Evolutionary conservation across 495 filamentous ascomycete species (phyloP).

Genomic region (Hypoxylon fuscum): DNA sequence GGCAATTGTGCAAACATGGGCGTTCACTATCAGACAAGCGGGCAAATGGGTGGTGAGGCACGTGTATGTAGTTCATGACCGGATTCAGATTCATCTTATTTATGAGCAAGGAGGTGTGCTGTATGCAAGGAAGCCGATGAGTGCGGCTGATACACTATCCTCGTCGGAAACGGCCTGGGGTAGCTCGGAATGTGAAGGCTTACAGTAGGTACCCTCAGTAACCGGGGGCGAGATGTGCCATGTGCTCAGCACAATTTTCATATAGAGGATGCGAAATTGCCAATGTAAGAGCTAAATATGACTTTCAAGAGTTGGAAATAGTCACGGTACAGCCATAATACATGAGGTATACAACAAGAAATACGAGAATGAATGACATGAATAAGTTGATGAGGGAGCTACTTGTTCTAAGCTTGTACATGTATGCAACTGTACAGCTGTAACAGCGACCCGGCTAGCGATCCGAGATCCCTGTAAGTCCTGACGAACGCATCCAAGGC

Average conservation of each 20-base stretch:
- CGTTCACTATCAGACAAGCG: too few species aligned
- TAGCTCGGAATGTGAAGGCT: slow-evolving; percentile 29
- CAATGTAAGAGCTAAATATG: neutral
- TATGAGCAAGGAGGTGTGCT: neutral
- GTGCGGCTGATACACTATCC: slow-evolving; percentile 25
- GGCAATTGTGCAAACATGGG: too few species aligned
- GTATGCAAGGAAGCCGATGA: neutral
- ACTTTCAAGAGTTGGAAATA: too few species aligned
- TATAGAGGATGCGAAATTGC: neutral
- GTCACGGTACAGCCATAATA: too few species aligned
- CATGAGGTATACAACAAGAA: too few species aligned
- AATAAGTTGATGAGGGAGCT: too few species aligned
- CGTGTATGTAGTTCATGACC: neutral
- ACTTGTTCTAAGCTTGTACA: too few species aligned
- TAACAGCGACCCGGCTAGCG: too few species aligned
- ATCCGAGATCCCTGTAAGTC: neutral
- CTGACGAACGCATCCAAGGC: neutral
- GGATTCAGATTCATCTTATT: neutral
- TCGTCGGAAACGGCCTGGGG: slow-evolving; percentile 14
- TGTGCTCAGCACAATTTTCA: neutral
- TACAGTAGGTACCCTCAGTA: neutral
- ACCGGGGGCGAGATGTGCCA: neutral
- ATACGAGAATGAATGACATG: too few species aligned
- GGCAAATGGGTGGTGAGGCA: too few species aligned
- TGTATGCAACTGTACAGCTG: too few species aligned